Percentiles rank a stretch among this genome's conserved stretches.
These are phyloP conservation scores for Mycosarcoma mackinlayi DNA, from an alignment of 1,284 basidiomycete species.

Conservation along the genomic window DNA sequence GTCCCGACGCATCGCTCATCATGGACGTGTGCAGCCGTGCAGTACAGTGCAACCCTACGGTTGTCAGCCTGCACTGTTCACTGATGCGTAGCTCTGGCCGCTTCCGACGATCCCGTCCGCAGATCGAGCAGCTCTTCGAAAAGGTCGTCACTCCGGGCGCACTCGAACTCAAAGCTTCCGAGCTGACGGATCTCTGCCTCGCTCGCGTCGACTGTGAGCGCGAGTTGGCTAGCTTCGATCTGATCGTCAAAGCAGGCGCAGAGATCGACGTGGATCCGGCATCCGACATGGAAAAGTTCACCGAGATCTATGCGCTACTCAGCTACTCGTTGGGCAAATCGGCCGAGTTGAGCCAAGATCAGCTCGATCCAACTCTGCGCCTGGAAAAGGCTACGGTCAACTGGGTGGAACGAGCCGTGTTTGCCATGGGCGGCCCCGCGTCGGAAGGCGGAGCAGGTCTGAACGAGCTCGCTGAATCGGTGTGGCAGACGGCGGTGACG, in stretches of 20 bases:
- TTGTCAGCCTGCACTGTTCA: constrained; percentile 43
- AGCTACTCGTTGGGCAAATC: constrained; percentile 40
- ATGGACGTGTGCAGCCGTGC: constrained; percentile 46
- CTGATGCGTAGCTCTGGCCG: constrained; percentile 51
- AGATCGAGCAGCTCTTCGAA: constrained; percentile 54
- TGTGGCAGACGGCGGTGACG: constrained; percentile 55
- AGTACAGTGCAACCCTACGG: constrained; percentile 47
- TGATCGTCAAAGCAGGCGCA: constrained; percentile 25
- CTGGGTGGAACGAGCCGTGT: constrained; percentile 57
- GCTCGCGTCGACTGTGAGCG: constrained; percentile 64
- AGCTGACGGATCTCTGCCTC: constrained; percentile 52
- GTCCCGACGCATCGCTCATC: constrained; percentile 40
- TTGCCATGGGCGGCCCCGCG: constrained; percentile 36
- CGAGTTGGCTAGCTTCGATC: constrained; percentile 40
- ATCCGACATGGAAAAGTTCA: constrained; percentile 57
- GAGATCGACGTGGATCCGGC: constrained; percentile 39
- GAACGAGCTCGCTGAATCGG: constrained; percentile 52
- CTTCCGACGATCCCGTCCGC: constrained; percentile 43
- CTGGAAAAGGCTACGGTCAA: constrained; percentile 50
- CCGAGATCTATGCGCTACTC: constrained; percentile 58
- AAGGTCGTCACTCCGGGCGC: constrained; percentile 28
- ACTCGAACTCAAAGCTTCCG: constrained; percentile 27
- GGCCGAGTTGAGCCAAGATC: constrained; percentile 15
- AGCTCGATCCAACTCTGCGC: constrained; percentile 35
- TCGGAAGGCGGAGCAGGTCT: constrained; percentile 49